These are phyloP conservation scores for Dovyalis caffra DNA, from an alignment of 345 rosid species.

Conservation along the genomic window DNA sequence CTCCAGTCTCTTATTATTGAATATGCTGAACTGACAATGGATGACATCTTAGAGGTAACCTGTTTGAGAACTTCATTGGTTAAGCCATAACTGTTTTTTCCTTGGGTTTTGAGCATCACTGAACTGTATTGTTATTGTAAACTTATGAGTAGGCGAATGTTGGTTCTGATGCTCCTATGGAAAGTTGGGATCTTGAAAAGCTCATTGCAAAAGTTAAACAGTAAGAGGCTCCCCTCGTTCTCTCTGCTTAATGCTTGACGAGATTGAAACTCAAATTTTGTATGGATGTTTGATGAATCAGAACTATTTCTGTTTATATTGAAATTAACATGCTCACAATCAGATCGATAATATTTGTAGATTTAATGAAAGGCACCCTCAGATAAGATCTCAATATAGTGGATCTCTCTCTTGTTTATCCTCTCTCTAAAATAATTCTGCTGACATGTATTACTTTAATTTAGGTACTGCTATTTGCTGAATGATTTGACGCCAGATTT, in stretches of 20 bases:
- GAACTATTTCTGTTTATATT: not conserved
- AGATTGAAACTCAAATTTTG: conserved; percentile 2
- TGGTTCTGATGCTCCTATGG: conserved; percentile 63
- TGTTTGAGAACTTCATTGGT: conserved; percentile 1
- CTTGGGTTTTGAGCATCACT: conserved; percentile 2
- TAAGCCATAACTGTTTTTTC: not conserved
- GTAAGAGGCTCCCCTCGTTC: conserved; percentile 39
- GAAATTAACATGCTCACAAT: not conserved
- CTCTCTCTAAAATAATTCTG: not conserved
- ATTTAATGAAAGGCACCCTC: not conserved
- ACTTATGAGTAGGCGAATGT: conserved; percentile 65
- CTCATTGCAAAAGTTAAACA: conserved; percentile 89
- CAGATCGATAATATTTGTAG: not conserved
- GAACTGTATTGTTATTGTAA: not conserved
- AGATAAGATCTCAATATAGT: too few species aligned
- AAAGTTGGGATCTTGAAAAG: conserved; percentile 90
- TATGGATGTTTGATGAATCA: not conserved
- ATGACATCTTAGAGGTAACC: conserved; percentile 87
- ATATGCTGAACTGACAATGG: conserved; percentile 97
- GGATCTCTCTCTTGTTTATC: conserved; percentile 3
- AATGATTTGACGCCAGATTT: conserved; percentile 76
- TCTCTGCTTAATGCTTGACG: conserved; percentile 4
- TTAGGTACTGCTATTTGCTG: conserved; percentile 88
- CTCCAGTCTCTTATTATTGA: conserved; percentile 85
- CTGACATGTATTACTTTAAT: conserved; percentile 8